Evolutionary conservation across 164 flowering plant species (phyloP).

Genomic region (Saururus chinensis): DNA sequence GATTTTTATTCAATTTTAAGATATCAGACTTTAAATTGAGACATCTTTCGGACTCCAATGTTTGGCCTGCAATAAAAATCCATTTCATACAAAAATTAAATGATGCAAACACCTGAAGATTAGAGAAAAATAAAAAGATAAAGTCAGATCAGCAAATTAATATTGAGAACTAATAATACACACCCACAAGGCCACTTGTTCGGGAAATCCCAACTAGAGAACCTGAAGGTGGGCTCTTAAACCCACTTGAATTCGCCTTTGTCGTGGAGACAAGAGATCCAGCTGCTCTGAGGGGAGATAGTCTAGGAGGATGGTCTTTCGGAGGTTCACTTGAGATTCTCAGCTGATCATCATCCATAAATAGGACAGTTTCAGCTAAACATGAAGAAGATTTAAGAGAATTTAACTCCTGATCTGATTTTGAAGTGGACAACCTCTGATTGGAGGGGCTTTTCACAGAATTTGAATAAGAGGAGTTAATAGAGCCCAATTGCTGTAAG

Average conservation of each 20-base stretch:
- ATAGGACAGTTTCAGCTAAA: constrained; percentile 35
- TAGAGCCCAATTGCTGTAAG: constrained; percentile 38
- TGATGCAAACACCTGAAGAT: too few species aligned
- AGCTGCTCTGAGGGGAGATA: constrained; percentile 40
- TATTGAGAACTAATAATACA: too few species aligned
- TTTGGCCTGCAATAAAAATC: constrained; percentile 37
- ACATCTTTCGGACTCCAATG: constrained; percentile 30
- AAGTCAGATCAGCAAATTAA: too few species aligned
- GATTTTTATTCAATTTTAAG: constrained; percentile 26
- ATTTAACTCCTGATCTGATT: constrained; percentile 85
- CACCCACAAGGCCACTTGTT: constrained; percentile 13
- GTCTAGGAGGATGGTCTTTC: constrained; percentile 40
- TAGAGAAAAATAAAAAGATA: too few species aligned
- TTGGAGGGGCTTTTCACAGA: constrained; percentile 33
- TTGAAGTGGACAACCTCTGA: constrained; percentile 56
- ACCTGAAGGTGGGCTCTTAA: constrained; percentile 30
- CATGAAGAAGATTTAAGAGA: constrained; percentile 60
- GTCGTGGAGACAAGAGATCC: constrained; percentile 28
- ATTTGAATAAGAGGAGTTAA: constrained; percentile 34
- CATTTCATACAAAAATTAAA: too few species aligned
- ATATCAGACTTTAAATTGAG: constrained; percentile 23
- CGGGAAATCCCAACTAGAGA: constrained; percentile 21
- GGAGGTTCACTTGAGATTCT: constrained; percentile 39
- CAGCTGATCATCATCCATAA: constrained; percentile 57
- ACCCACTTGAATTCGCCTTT: constrained; percentile 29